Conservation (phyloP, 192 early-diverging fungal species). For the Coemansia sp. region DNA sequence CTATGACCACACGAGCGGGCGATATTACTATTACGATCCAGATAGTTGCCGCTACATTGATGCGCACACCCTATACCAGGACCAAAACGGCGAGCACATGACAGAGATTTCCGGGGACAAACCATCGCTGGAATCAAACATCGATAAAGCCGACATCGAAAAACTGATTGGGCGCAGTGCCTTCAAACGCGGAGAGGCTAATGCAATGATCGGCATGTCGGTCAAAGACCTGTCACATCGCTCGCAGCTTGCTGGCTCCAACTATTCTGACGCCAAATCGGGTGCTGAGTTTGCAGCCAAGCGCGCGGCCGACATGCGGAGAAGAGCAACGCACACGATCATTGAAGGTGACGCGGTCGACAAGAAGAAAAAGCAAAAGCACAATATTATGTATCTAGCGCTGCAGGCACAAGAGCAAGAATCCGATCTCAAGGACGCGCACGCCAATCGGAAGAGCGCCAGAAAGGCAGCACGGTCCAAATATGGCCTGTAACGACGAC, state of each 20-base stretch:
- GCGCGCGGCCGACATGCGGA: constrained; percentile 19
- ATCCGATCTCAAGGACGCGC: constrained; percentile 59
- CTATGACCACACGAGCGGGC: constrained; percentile 27
- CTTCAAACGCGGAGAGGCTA: constrained; percentile 30
- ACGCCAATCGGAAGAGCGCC: constrained; percentile 61
- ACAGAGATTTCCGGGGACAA: constrained; percentile 2
- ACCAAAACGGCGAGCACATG: not conserved
- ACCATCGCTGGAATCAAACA: constrained; percentile 7
- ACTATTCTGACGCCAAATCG: constrained; percentile 34
- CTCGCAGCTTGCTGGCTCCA: constrained; percentile 25
- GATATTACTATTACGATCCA: constrained; percentile 41
- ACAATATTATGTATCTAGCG: constrained; percentile 79
- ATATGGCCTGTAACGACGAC: constrained; percentile 54
- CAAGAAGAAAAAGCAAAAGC: constrained; percentile 65
- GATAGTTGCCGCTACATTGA: constrained; percentile 31
- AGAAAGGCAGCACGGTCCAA: constrained; percentile 65
- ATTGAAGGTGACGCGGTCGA: constrained; percentile 31
- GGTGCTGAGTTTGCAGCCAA: constrained; percentile 24
- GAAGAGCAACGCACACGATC: constrained; percentile 15
- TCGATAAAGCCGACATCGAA: constrained; percentile 27
- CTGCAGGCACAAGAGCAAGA: constrained; percentile 70
- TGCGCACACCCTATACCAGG: constrained; percentile 10
- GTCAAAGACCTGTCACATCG: constrained; percentile 25
- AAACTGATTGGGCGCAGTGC: constrained; percentile 35
- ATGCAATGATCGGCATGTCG: constrained; percentile 8